Evolutionary conservation across 78 protist species (phyloP), one percentile per base, ranked within the genome.

Genomic region (Dictyostelium capitatum): DNA sequence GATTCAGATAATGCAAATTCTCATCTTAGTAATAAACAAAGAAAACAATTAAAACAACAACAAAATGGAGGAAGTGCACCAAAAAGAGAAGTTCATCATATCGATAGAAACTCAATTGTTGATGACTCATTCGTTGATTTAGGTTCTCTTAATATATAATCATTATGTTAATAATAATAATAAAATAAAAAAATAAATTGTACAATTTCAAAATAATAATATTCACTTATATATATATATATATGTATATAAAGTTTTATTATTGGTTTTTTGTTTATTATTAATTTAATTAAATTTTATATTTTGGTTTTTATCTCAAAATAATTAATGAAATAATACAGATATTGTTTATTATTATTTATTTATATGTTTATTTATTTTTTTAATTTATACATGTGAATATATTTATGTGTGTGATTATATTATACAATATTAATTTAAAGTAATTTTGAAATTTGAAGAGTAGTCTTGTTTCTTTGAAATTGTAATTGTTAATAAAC

Each of bases 91-190:
- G 56, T 50, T 46, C 84, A 77, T 54, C 64, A 87, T 65, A 77
- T 87, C 2, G 54, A 87, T 64, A 57, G 84, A 78, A 77, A 87
- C 30, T 9, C 17, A 32, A 77, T 77, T n/a, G 80, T 64, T 12
- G 84, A 87, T 50, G 84, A 87, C 32, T 12, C 79, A 5, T 20
- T 32, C 0, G 80, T 77, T 15, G 64, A 75, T 50, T 59, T 87
- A 7, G 93, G 93, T n/a, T 59, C 84, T 32, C 50, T 87, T n/a
- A 79, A 79, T 79, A 79, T 79, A 32, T 79, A 79, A 59, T 14
- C 12, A 8, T 15, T 0, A n/a, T 28, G 23, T 1, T 23, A 19
- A 4, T 5, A 59, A 59, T 59, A 23, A 14, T 20, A 57, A 57
- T n/a, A 57, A 57, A n/a, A n/a, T n/a, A n/a, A n/a, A n/a, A 3